Conservation (phyloP, 768 basidiomycete species). For the Daedalea quercina region DNA sequence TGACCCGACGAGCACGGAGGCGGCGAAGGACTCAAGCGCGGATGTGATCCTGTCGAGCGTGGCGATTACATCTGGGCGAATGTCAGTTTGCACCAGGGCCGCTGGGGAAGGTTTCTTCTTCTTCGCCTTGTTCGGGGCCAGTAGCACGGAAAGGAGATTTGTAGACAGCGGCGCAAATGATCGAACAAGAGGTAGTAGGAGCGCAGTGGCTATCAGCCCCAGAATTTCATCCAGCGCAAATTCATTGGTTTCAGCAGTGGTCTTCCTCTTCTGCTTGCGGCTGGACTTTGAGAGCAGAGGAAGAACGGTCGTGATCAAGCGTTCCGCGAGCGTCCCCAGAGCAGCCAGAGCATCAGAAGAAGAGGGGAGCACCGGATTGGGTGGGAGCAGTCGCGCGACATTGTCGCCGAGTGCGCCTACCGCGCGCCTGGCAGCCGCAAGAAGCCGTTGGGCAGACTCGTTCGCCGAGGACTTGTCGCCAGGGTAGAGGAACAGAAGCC, state of each 20-base stretch:
- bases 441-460: neutral
- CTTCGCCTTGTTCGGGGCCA: slow-evolving; percentile 10
- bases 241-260: neutral
- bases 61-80: slow-evolving; percentile 17
- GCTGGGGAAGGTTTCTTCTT: neutral
- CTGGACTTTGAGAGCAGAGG: neutral
- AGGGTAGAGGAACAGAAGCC: neutral
- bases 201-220: slow-evolving; percentile 7
- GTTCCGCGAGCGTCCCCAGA: neutral
- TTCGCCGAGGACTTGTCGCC: neutral
- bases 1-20: neutral
- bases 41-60: slow-evolving; percentile 13
- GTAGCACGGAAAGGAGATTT: slow-evolving; percentile 11
- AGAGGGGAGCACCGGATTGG: neutral
- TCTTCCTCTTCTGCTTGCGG: neutral
- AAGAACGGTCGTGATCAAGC: slow-evolving; percentile 5
- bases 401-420: neutral
- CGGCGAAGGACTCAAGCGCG: slow-evolving; percentile 3
- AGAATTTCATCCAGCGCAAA: slow-evolving; percentile 13
- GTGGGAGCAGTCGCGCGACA: slow-evolving; percentile 1
- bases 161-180: slow-evolving; percentile 24
- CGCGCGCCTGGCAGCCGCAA: neutral
- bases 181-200: slow-evolving; percentile 23
- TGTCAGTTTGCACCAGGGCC: slow-evolving; percentile 5
- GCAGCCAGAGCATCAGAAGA: neutral